These are phyloP conservation scores for Magnolia kwangsiensis DNA, from an alignment of 164 flowering plant species.

Conservation along the genomic window DNA sequence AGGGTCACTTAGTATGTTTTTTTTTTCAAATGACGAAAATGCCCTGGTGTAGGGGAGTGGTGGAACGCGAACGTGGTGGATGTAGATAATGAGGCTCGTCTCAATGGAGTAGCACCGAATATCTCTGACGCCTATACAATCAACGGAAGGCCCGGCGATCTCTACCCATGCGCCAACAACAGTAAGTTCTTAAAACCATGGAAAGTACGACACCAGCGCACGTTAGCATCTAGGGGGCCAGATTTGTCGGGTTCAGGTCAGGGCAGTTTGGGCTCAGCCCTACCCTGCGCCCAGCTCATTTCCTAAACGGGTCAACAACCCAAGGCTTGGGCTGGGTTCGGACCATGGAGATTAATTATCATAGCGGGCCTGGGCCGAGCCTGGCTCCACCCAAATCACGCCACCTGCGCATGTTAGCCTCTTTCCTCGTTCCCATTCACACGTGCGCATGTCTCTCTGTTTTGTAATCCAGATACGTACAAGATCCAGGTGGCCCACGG, in stretches of 20 bases:
- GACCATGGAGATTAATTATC: too few species aligned
- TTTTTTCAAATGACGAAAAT: not conserved
- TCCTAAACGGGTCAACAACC: too few species aligned
- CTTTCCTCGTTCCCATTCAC: too few species aligned
- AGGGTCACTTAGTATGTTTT: too few species aligned
- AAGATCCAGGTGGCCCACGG: conserved; percentile 41
- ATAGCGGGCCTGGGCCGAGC: too few species aligned
- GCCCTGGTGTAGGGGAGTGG: conserved; percentile 55
- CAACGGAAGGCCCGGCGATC: conserved; percentile 60
- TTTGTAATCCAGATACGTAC: conserved; percentile 28
- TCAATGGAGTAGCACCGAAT: conserved; percentile 31
- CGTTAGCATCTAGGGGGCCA: too few species aligned
- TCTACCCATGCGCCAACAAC: conserved; percentile 47
- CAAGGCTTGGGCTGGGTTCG: too few species aligned
- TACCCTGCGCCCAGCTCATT: too few species aligned
- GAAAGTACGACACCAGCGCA: too few species aligned
- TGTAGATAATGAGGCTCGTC: conserved; percentile 32
- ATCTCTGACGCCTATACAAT: conserved; percentile 67
- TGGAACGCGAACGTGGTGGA: conserved; percentile 62
- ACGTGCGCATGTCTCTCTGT: not conserved
- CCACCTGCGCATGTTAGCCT: too few species aligned
- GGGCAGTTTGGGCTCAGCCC: too few species aligned
- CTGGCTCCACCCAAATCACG: too few species aligned
- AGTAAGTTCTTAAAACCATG: conserved; percentile 20
- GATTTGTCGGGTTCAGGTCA: not conserved